phyloP scores from a whole-genome alignment of 176 grass and related monocot species.

The Rhynchospora pubera region DNA sequence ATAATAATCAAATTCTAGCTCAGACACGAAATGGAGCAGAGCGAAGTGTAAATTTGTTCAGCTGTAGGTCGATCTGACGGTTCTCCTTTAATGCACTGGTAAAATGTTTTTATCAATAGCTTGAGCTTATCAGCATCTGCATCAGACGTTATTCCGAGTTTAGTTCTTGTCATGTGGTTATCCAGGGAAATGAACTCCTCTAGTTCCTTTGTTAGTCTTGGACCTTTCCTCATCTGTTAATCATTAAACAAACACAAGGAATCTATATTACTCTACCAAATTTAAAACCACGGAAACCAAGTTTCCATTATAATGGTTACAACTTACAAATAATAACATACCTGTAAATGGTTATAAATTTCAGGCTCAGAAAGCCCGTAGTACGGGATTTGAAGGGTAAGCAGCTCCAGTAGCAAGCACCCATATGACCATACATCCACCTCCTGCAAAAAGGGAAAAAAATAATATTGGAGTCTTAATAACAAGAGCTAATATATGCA shows the following conservation, averaged over 20 bases:
- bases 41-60: constrained; percentile 49
- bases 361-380: constrained; percentile 57
- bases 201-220: constrained; percentile 74
- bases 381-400: constrained; percentile 75
- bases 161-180: constrained; percentile 35
- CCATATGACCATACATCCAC: constrained; percentile 97
- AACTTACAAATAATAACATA: constrained; percentile 30
- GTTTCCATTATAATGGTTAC: constrained; percentile 16
- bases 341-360: constrained; percentile 73
- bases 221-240: constrained; percentile 71
- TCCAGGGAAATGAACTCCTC: constrained; percentile 55
- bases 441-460: constrained; percentile 46
- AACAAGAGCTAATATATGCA: neutral
- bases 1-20: neutral
- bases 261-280: neutral
- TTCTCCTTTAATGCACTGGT: constrained; percentile 67
- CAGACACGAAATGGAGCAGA: constrained; percentile 34
- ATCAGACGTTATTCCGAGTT: constrained; percentile 57
- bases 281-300: neutral
- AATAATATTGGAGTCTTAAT: neutral
- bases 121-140: constrained; percentile 64
- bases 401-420: constrained; percentile 87
- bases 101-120: constrained; percentile 70
- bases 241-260: constrained; percentile 11
- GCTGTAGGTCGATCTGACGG: constrained; percentile 57